Base-by-base conservation (phyloP, 2,329 filamentous ascomycete species). In the Thelonectria olida region DNA sequence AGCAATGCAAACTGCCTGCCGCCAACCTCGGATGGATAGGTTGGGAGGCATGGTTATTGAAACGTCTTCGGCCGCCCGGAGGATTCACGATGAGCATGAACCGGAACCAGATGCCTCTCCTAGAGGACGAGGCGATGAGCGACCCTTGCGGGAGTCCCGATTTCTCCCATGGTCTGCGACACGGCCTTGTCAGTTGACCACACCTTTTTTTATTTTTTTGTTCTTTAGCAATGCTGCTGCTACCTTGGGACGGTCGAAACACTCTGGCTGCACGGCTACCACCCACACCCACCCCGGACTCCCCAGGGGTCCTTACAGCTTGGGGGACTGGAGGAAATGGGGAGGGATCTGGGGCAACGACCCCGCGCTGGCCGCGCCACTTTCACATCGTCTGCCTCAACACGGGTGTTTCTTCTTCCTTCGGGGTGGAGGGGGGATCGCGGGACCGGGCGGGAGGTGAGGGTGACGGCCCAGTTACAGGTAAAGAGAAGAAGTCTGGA, bases 41-140 rank as follows among this genome's bases (percentile, higher is more conserved):
- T 15, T 48, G 22, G 34, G 34, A 53, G 15, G 23, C 20, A 36
- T 34, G 36, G 50, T 34, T 19, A 20, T 28, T 36, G 31, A 39
- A 52, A 61, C 58, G 58, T 47, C 47, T 27, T 53, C 55, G 55
- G 49, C 34, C 45, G 52, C 38, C 52, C 58, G 58, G 58, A 55
- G 47, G 31, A 28, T 9, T 2, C 23, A 15, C 27, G 25, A 51
- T 44, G 57, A 50, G 44, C 20, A 47, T 45, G 47, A 28, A 25
- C n/a, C 55, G 48, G 55, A 47, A 45, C 20, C 15, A 15, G 27
- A 38, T 34, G 10, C 27, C 39, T 9, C 15, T 49, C 12, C 9
- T 25, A 23, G 23, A 44, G 39, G 27, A 27, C 19, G 27, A 28
- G 44, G 17, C 25, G 15, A 22, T 38, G 4, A 42, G 47, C 12